These are phyloP conservation scores for Linum tenue DNA, from an alignment of 345 rosid genomes.

Conservation along the genomic window DNA sequence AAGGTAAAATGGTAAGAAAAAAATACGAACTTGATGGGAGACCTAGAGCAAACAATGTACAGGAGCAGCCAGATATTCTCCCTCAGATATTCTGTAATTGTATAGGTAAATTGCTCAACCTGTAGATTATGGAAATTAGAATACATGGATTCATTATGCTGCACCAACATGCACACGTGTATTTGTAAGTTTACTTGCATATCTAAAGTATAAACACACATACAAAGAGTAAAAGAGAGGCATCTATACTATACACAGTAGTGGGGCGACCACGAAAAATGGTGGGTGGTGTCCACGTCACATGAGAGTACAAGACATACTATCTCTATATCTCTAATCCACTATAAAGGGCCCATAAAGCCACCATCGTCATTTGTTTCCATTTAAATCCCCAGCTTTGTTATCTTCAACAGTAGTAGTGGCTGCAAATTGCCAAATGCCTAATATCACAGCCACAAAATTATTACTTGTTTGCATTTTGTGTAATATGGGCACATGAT, in stretches of 20 bases:
- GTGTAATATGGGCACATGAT: conserved; percentile 18
- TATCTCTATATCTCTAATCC: conserved; percentile 33
- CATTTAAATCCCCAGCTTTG: conserved; percentile 5
- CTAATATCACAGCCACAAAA: conserved; percentile 25
- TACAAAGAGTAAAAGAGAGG: background rate
- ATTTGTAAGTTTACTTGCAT: background rate
- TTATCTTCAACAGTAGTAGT: background rate
- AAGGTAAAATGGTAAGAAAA: too few species aligned
- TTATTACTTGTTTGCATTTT: conserved; percentile 14
- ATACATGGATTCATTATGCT: background rate
- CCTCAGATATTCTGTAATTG: background rate
- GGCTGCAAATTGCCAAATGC: conserved; percentile 13
- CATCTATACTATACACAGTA: conserved; percentile 8
- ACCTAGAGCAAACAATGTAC: background rate
- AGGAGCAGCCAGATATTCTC: background rate
- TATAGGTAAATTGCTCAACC: background rate
- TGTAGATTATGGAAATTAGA: background rate
- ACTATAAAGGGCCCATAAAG: conserved; percentile 27
- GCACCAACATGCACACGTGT: background rate
- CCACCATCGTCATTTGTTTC: conserved; percentile 9
- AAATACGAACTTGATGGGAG: too few species aligned
- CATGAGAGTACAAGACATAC: conserved; percentile 13
- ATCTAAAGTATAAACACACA: background rate
- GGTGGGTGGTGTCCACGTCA: conserved; percentile 55
- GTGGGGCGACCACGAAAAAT: conserved; percentile 43